These are phyloP conservation scores for Teunomyces pallodes DNA, from an alignment of 805 yeast genomes.

Conservation along the genomic window DNA sequence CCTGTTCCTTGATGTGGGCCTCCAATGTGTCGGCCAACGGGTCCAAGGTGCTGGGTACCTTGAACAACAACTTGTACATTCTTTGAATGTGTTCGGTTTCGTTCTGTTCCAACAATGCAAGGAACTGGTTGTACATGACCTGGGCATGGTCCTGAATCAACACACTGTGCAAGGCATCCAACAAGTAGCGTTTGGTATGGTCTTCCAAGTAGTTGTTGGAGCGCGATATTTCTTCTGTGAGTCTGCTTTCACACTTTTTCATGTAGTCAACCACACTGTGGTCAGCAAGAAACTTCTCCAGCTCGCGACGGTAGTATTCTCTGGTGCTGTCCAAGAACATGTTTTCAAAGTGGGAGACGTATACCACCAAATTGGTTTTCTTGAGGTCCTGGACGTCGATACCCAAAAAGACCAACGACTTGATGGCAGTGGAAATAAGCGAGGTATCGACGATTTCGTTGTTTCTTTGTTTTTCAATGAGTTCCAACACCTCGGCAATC, in stretches of 20 bases:
- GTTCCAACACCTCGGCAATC: conserved; percentile 68
- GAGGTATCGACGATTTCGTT: conserved; percentile 70
- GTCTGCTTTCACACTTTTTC: conserved; percentile 77
- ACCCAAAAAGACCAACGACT: conserved; percentile 85
- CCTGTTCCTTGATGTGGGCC: conserved; percentile 58
- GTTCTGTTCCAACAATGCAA: conserved; percentile 68
- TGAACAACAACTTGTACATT: conserved; percentile 69
- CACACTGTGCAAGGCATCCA: conserved; percentile 71
- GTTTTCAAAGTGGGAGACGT: conserved; percentile 74
- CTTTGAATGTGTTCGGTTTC: conserved; percentile 71
- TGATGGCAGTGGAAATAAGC: conserved; percentile 69
- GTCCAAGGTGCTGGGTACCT: conserved; percentile 76
- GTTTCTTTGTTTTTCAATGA: conserved; percentile 75
- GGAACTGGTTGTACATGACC: conserved; percentile 73
- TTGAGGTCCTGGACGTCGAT: conserved; percentile 87
- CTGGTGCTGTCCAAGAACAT: conserved; percentile 70
- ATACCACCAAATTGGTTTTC: conserved; percentile 78
- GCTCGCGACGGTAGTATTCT: conserved; percentile 67
- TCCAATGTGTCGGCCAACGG: conserved; percentile 75
- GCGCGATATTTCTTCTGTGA: conserved; percentile 78
- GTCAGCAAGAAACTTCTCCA: conserved; percentile 59
- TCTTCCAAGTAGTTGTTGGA: conserved; percentile 80
- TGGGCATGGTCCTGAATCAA: conserved; percentile 78
- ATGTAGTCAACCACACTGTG: conserved; percentile 90
- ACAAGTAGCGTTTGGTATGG: conserved; percentile 73